Conservation (phyloP, 192 early-diverging fungal species). For the Rhizoclosmatium sp. region DNA sequence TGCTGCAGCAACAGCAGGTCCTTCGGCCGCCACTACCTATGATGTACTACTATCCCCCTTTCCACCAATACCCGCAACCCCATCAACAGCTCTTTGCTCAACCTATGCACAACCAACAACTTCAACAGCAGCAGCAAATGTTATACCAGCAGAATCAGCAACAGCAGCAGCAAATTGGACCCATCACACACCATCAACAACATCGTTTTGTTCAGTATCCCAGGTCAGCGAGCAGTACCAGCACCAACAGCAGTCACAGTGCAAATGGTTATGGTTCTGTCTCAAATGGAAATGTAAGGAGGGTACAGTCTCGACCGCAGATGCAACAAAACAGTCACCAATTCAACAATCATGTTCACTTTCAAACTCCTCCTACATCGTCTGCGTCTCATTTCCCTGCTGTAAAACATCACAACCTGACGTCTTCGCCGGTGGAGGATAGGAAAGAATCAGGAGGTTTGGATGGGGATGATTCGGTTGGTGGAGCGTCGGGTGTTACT, state of each 20-base stretch:
- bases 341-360: background rate
- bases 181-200: background rate
- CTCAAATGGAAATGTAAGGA: background rate
- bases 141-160: background rate
- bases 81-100: constrained; percentile 3
- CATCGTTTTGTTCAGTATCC: background rate
- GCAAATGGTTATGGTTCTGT: background rate
- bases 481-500: background rate
- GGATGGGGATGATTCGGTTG: constrained; percentile 31
- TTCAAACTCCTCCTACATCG: background rate
- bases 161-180: background rate
- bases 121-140: background rate
- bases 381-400: background rate
- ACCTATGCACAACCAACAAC: background rate
- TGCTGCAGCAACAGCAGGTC: background rate
- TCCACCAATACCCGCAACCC: background rate
- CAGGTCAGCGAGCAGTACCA: background rate
- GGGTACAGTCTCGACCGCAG: background rate
- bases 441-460: background rate
- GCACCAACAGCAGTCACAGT: background rate
- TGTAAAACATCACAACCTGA: background rate
- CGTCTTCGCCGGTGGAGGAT: background rate
- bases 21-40: background rate
- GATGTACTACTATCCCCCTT: background rate
- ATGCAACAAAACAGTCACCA: background rate